phyloP scores from a whole-genome alignment of 2,329 filamentous ascomycete genomes.

The Cordyceps militaris region DNA sequence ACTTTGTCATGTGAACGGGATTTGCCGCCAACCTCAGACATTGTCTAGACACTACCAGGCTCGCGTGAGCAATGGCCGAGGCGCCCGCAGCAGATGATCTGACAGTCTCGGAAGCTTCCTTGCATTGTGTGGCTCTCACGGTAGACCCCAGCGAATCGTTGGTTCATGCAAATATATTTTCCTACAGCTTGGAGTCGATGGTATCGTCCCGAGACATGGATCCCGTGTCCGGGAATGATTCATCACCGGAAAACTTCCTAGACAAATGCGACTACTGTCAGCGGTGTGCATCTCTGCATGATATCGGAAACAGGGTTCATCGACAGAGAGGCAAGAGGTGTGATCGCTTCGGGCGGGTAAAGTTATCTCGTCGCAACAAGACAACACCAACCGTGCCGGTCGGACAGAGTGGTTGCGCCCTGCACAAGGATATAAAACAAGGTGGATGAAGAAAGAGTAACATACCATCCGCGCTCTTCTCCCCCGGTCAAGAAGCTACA shows the following conservation, averaged over 20 bases:
- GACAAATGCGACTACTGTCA: background rate
- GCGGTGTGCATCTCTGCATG: background rate
- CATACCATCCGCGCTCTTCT: slow-evolving; percentile 82
- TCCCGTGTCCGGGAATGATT: slow-evolving; percentile 41
- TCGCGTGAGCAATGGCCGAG: background rate
- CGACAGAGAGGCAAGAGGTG: background rate
- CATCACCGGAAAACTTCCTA: slow-evolving; percentile 48
- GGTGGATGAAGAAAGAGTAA: slow-evolving; percentile 19
- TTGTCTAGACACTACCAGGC: background rate
- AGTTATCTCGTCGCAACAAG: background rate
- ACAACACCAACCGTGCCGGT: background rate
- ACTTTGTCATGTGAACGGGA: background rate
- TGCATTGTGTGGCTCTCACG: too few relatives aligned
- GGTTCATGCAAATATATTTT: background rate
- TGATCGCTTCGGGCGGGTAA: background rate
- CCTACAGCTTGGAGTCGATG: slow-evolving; percentile 27
- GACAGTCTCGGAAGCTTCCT: background rate
- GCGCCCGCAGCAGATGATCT: background rate
- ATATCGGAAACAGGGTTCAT: background rate
- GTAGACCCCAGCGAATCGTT: background rate
- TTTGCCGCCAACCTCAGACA: slow-evolving; percentile 1
- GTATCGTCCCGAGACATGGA: slow-evolving; percentile 25
- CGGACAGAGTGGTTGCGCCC: background rate
- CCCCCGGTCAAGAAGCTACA: slow-evolving; percentile 74
- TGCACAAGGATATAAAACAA: background rate